Conservation (phyloP, 371 early-diverging fungal genomes). For the Rhizopus stolonifer region DNA sequence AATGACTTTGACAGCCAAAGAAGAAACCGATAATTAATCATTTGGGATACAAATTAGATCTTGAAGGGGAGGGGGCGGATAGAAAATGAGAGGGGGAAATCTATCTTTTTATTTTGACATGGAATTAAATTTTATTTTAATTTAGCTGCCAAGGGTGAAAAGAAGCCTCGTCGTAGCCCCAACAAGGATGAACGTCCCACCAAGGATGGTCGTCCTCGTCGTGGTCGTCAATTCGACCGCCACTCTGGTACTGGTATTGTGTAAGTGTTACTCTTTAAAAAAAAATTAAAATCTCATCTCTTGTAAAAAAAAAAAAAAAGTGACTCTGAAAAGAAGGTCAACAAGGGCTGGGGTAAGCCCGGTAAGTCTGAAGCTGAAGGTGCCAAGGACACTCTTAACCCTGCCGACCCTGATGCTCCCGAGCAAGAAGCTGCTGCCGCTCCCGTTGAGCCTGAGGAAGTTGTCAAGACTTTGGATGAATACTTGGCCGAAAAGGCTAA, state of each 20-base stretch:
- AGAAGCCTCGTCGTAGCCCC: conserved; percentile 5
- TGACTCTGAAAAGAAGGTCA: conserved; percentile 85
- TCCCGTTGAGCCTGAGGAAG: conserved; percentile 65
- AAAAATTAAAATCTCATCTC: too few relatives aligned
- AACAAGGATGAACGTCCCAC: conserved; percentile 41
- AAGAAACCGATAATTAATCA: too few relatives aligned
- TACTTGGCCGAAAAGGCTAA: conserved; percentile 72
- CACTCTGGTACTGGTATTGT: conserved; percentile 73
- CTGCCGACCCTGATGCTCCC: conserved; percentile 45
- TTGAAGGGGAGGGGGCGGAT: not conserved
- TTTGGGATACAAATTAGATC: not conserved
- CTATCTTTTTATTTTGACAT: not conserved
- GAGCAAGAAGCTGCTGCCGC: conserved; percentile 37
- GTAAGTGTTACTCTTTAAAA: too few relatives aligned
- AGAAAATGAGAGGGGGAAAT: not conserved
- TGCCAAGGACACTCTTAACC: conserved; percentile 31
- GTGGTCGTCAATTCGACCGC: conserved; percentile 77
- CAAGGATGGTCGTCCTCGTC: conserved; percentile 50
- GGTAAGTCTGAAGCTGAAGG: conserved; percentile 48
- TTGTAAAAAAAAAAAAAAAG: conserved; percentile 14
- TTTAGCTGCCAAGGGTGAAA: conserved; percentile 18
- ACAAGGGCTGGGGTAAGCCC: conserved; percentile 77
- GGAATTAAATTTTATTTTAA: not conserved
- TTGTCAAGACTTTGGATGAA: conserved; percentile 77
- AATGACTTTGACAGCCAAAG: too few relatives aligned